A percentile compares a stretch with the other conserved stretches of the same genome.
Evolutionary conservation across 345 rosid genomes (phyloP).

Genomic region (Litchi chinensis): DNA sequence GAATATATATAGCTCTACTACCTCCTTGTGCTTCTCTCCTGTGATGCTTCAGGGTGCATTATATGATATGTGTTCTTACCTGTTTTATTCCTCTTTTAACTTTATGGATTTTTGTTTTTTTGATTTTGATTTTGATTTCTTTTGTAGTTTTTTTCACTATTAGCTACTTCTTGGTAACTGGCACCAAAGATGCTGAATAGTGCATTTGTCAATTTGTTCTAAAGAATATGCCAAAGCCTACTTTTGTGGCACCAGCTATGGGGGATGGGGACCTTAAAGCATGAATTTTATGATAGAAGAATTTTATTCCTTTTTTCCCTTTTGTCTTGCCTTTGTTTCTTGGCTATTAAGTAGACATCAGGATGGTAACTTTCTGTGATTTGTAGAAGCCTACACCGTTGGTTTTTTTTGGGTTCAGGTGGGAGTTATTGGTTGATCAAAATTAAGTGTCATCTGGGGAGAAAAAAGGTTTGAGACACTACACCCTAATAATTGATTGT

Average conservation of each 20-base stretch:
- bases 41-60: slow-evolving; percentile 47
- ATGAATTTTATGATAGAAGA: not conserved
- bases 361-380: not conserved
- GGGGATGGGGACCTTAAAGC: slow-evolving; percentile 3
- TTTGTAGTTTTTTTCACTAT: slow-evolving; percentile 5
- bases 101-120: slow-evolving; percentile 15
- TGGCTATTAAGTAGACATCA: not conserved
- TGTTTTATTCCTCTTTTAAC: slow-evolving; percentile 36
- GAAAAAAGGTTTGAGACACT: too few species aligned
- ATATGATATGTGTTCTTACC: slow-evolving; percentile 34
- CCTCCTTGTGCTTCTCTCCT: slow-evolving; percentile 26
- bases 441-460: not conserved
- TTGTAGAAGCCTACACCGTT: not conserved
- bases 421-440: not conserved
- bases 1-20: slow-evolving; percentile 31
- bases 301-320: not conserved
- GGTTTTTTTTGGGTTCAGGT: not conserved
- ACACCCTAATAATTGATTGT: not conserved
- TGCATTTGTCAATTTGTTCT: slow-evolving; percentile 27
- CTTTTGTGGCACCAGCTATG: slow-evolving; percentile 11
- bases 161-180: slow-evolving; percentile 18
- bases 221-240: slow-evolving; percentile 42
- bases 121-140: too few species aligned
- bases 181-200: slow-evolving; percentile 37
- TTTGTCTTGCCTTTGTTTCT: not conserved